These are phyloP conservation scores for Madurella mycetomatis DNA, from an alignment of 2,329 filamentous ascomycete species.

Conservation along the genomic window DNA sequence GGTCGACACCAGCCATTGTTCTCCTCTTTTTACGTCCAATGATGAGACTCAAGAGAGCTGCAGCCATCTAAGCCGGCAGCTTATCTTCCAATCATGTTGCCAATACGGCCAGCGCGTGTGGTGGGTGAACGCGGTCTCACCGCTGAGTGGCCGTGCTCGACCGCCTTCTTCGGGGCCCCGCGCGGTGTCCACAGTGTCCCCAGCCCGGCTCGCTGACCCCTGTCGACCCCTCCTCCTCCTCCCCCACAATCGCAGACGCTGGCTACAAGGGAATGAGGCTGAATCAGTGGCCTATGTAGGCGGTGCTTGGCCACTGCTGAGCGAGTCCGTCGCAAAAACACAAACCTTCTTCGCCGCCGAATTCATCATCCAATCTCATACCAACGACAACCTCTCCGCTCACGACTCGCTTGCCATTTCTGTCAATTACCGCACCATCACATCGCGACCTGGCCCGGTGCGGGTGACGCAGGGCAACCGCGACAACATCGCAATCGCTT, in stretches of 20 bases:
- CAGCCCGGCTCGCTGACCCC: conserved; percentile 13
- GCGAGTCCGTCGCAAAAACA: conserved; percentile 8
- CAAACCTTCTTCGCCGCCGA: conserved; percentile 11
- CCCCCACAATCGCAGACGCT: conserved; percentile 21
- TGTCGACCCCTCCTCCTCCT: conserved; percentile 17
- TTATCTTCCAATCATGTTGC: conserved; percentile 1
- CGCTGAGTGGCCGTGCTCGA: conserved; percentile 7
- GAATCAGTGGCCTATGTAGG: conserved; percentile 24
- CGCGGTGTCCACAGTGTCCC: not conserved
- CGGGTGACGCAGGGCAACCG: not conserved
- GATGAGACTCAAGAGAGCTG: not conserved
- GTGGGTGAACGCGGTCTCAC: conserved; percentile 16
- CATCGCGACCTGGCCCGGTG: not conserved
- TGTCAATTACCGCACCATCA: conserved; percentile 3
- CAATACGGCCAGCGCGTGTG: conserved; percentile 8
- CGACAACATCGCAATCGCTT: not conserved
- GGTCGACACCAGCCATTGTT: not conserved
- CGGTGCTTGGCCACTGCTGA: conserved; percentile 10
- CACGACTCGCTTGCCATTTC: not conserved
- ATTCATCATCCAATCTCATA: conserved; percentile 16
- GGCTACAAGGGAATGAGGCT: conserved; percentile 30
- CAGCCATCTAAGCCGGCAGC: conserved; percentile 1
- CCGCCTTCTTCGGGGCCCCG: conserved; percentile 6
- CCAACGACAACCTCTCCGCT: conserved; percentile 6
- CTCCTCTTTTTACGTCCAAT: not conserved